Evolutionary conservation across 2,329 filamentous ascomycete genomes (phyloP).

Genomic region (Hypoxylon rubiginosum): DNA sequence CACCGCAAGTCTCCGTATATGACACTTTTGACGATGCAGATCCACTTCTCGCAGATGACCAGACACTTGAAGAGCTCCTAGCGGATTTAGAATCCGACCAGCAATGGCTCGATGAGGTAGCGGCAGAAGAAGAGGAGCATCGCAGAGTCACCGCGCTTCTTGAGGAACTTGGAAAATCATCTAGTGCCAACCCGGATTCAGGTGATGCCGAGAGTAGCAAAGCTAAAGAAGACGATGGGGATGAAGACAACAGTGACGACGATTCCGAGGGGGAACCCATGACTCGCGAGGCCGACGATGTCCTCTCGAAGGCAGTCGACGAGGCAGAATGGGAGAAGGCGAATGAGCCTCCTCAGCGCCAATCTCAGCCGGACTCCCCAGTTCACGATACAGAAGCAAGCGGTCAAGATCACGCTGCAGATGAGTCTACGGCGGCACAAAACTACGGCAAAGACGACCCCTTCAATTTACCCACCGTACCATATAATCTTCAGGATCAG

Average conservation of each 20-base stretch:
- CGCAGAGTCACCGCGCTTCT: slow-evolving; percentile 53
- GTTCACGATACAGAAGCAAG: neutral
- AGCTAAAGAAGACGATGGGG: slow-evolving; percentile 7
- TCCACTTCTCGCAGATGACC: slow-evolving; percentile 63
- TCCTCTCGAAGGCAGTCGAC: slow-evolving; percentile 62
- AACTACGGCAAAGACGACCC: slow-evolving; percentile 32
- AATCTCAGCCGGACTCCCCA: slow-evolving; percentile 17
- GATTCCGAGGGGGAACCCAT: slow-evolving; percentile 67
- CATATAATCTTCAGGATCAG: slow-evolving; percentile 58
- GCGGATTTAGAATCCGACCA: slow-evolving; percentile 57
- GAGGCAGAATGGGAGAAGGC: slow-evolving; percentile 57
- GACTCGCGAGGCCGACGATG: slow-evolving; percentile 58
- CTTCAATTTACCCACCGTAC: slow-evolving; percentile 63
- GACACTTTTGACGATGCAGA: slow-evolving; percentile 52
- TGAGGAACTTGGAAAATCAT: slow-evolving; percentile 49
- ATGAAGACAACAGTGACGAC: slow-evolving; percentile 41
- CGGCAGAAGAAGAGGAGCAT: slow-evolving; percentile 51
- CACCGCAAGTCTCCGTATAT: slow-evolving; percentile 15
- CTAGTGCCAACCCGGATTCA: slow-evolving; percentile 18
- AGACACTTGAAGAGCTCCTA: slow-evolving; percentile 66
- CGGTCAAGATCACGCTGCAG: neutral
- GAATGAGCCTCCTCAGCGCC: slow-evolving; percentile 30
- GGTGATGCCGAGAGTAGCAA: slow-evolving; percentile 7
- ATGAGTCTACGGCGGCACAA: slow-evolving; percentile 2
- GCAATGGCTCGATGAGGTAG: slow-evolving; percentile 51